Conservation (phyloP, 768 basidiomycete species). For the Suillus luteus region DNA sequence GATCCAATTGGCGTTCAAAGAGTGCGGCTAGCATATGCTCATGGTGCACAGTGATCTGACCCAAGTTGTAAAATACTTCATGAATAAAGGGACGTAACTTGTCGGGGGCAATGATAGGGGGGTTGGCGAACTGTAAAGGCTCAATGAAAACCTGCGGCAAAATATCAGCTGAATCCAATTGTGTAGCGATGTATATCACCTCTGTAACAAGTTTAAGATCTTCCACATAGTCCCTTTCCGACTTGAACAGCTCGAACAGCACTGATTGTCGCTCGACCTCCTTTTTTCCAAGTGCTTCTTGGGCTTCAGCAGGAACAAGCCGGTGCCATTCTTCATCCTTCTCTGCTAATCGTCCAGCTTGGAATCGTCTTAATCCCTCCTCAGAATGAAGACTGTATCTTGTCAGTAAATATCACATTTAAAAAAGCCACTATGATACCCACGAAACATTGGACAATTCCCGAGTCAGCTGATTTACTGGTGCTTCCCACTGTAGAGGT, state of each 20-base stretch:
- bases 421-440: constrained; percentile 21
- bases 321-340: constrained; percentile 83
- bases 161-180: constrained; percentile 11
- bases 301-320: constrained; percentile 72
- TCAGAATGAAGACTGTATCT: constrained; percentile 56
- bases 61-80: constrained; percentile 85
- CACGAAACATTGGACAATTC: constrained; percentile 44
- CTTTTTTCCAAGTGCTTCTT: constrained; percentile 66
- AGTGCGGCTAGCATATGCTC: constrained; percentile 68
- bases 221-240: constrained; percentile 84
- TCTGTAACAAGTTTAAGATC: constrained; percentile 75
- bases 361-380: constrained; percentile 67
- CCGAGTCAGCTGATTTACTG: constrained; percentile 32
- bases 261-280: constrained; percentile 86
- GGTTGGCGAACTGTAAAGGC: constrained; percentile 58
- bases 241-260: constrained; percentile 88
- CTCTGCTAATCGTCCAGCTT: constrained; percentile 61
- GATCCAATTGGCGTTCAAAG: constrained; percentile 80
- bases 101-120: constrained; percentile 62
- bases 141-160: constrained; percentile 67
- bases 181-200: constrained; percentile 39
- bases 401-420: constrained; percentile 13
- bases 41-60: constrained; percentile 67
- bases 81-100: constrained; percentile 65
- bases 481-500: constrained; percentile 29